Evolutionary conservation across 768 basidiomycete genomes (phyloP).

Genomic region (Hericium coralloides): DNA sequence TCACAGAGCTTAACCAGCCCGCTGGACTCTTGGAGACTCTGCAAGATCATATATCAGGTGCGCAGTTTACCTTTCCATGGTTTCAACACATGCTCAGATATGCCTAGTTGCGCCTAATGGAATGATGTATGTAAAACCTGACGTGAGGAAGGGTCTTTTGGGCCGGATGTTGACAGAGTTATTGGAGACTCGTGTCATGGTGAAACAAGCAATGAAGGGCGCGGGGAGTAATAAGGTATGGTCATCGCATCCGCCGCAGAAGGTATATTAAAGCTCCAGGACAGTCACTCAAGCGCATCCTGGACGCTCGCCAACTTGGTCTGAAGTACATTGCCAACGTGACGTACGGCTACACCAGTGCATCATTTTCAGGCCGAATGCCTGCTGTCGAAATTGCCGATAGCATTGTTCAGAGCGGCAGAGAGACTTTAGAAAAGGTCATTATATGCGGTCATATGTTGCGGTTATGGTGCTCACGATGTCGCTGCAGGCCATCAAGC

Average conservation of each 20-base stretch:
- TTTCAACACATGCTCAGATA: background rate
- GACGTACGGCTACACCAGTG: constrained; percentile 94
- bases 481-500: constrained; percentile 58
- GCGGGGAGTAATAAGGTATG: constrained; percentile 65
- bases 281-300: constrained; percentile 63
- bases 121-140: constrained; percentile 84
- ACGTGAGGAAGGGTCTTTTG: constrained; percentile 76
- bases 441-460: constrained; percentile 2
- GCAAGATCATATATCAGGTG: constrained; percentile 71
- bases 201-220: constrained; percentile 92
- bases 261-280: background rate
- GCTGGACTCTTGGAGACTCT: constrained; percentile 61
- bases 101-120: constrained; percentile 86
- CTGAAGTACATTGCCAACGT: constrained; percentile 93
- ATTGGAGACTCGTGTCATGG: constrained; percentile 93
- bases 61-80: constrained; percentile 13
- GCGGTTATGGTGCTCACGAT: background rate
- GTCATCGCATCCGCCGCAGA: constrained; percentile 3
- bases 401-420: constrained; percentile 92
- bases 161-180: constrained; percentile 89
- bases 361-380: constrained; percentile 94
- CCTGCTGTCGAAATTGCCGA: constrained; percentile 98
- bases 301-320: constrained; percentile 88
- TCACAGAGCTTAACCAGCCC: constrained; percentile 60
- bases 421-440: constrained; percentile 93